Percentiles rank a stretch among this genome's conserved stretches.
These are phyloP conservation scores for Microsporum canis DNA, from an alignment of 2,329 filamentous ascomycete genomes.

Conservation along the genomic window DNA sequence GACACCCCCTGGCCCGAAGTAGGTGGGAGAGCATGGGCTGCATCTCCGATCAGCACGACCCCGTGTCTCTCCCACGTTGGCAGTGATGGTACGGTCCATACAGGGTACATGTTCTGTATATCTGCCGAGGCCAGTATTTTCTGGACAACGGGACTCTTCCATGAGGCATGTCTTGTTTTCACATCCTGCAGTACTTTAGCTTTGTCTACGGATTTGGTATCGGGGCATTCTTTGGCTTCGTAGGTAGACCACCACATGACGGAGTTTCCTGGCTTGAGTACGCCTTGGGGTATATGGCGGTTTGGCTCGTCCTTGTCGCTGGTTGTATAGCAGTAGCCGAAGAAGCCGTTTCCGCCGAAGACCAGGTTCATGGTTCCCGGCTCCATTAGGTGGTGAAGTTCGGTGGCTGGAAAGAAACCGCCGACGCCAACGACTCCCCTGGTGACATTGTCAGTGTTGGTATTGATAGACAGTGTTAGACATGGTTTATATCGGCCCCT, in stretches of 20 bases:
- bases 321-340: slow-evolving; percentile 36
- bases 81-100: slow-evolving; percentile 39
- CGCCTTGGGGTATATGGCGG: slow-evolving; percentile 16
- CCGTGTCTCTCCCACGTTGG: slow-evolving; percentile 38
- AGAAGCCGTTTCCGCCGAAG: slow-evolving; percentile 41
- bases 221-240: slow-evolving; percentile 23
- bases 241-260: slow-evolving; percentile 40
- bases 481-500: neutral
- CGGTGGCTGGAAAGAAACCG: slow-evolving; percentile 30
- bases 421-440: slow-evolving; percentile 38
- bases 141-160: slow-evolving; percentile 37
- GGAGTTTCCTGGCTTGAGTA: slow-evolving; percentile 21
- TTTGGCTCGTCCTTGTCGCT: slow-evolving; percentile 16
- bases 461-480: neutral
- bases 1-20: slow-evolving; percentile 45
- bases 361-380: slow-evolving; percentile 33
- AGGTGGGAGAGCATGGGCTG: slow-evolving; percentile 46
- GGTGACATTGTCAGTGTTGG: neutral
- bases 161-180: slow-evolving; percentile 32
- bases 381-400: slow-evolving; percentile 23
- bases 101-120: slow-evolving; percentile 38
- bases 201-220: slow-evolving; percentile 23
- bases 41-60: slow-evolving; percentile 46
- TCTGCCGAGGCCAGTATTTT: slow-evolving; percentile 30
- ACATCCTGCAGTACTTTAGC: slow-evolving; percentile 28